Evolutionary conservation across 2,329 filamentous ascomycete genomes (phyloP), one percentile per base, ranked within the genome.

Genomic region (Tolypocladium tropicale): DNA sequence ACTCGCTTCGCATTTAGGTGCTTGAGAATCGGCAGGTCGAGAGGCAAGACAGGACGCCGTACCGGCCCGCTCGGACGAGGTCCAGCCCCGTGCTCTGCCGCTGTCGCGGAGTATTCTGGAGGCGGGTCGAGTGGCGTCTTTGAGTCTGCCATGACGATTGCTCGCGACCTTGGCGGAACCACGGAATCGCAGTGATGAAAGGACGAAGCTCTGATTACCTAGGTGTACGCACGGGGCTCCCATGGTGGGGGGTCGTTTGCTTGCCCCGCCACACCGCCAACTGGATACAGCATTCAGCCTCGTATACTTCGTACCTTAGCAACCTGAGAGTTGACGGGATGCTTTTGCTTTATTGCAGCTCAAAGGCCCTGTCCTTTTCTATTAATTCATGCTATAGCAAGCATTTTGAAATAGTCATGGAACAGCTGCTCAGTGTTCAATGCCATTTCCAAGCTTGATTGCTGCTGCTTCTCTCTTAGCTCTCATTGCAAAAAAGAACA

Each of bases 1-100:
- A 96, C 84, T 61, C 93, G 81, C 70, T 89, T 90, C 55, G 81
- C 81, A 66, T 88, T 85, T 61, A 99, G 82, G 65, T 86, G 78
- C 64, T 82, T 82, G 57, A 99, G 76, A 56, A 91, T 85, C 18
- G 93, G 92, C 21, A 97, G 79, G 59, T 90, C 81, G 59, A 97
- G 82, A 1, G 89, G 88, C 48, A 82, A 77, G 9, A 84, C 83
- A 16, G 77, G 77, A 55, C 76, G 76, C 54, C 72, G 74, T 53
- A 72, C 62, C n/a, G 74, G 72, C 52, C 57, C 65, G 57, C 53
- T 57, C 41, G 61, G 65, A 14, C 63, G 67, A 39, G 62, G 56
- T 52, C 65, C 57, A 14, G 55, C 55, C 37, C 61, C 62, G 53
- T 77, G 75, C 52, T 75, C 70, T 30, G 69, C 63, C 37, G 71